Conservation (phyloP, 805 yeast species). For the Hagleromyces aurorensis region DNA sequence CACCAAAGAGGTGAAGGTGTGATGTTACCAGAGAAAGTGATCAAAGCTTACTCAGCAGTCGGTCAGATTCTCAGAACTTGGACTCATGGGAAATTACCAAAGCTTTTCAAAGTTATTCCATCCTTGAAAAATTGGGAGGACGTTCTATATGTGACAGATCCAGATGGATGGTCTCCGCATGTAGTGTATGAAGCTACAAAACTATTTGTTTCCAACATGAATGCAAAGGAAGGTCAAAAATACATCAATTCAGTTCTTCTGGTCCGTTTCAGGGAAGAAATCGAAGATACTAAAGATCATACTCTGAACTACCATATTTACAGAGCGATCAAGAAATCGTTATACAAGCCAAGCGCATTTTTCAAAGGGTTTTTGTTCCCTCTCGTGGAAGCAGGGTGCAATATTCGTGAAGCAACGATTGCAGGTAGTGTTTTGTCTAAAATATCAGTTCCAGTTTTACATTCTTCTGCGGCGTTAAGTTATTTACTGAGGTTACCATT, state of each 20-base stretch:
- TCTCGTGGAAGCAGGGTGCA: slow-evolving; percentile 77
- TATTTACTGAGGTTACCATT: slow-evolving; percentile 77
- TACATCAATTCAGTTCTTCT: slow-evolving; percentile 62
- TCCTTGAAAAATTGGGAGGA: slow-evolving; percentile 93
- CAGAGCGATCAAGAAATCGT: slow-evolving; percentile 82
- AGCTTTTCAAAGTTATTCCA: slow-evolving; percentile 90
- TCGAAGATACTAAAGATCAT: slow-evolving; percentile 68
- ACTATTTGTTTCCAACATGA: slow-evolving; percentile 82
- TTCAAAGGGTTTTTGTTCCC: slow-evolving; percentile 95
- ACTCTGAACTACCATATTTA: slow-evolving; percentile 86
- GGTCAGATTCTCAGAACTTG: slow-evolving; percentile 82
- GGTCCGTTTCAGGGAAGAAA: slow-evolving; percentile 63
- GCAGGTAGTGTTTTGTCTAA: slow-evolving; percentile 87
- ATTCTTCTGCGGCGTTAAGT: slow-evolving; percentile 91
- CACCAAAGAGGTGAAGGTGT: slow-evolving; percentile 57
- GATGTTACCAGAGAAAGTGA: slow-evolving; percentile 89
- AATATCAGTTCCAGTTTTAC: slow-evolving; percentile 88
- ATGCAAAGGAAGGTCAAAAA: slow-evolving; percentile 80
- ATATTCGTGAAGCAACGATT: slow-evolving; percentile 89
- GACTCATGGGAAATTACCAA: slow-evolving; percentile 95
- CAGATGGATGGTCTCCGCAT: slow-evolving; percentile 91
- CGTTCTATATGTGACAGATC: slow-evolving; percentile 84
- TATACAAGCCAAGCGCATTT: slow-evolving; percentile 96
- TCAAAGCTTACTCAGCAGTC: slow-evolving; percentile 87
- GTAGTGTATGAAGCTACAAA: slow-evolving; percentile 93